A percentile compares a stretch with the other conserved stretches of the same genome.
These are phyloP conservation scores for Kernera saxatilis DNA, from an alignment of 345 rosid species.

Conservation along the genomic window DNA sequence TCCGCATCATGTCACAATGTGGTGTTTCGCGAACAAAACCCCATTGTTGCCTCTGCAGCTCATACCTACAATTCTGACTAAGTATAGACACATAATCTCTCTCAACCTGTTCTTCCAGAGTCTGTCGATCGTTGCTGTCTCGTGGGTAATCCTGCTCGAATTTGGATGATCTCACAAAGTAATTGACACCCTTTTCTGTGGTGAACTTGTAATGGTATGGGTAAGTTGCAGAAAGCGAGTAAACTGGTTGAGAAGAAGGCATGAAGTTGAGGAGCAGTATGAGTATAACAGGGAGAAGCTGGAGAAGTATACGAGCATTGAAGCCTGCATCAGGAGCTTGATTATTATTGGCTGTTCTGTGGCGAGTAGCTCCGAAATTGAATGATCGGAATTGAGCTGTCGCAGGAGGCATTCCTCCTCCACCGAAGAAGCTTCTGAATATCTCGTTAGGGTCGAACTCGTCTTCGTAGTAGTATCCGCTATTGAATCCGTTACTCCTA, in stretches of 20 bases:
- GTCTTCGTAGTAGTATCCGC: constrained; percentile 49
- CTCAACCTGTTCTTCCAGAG: constrained; percentile 59
- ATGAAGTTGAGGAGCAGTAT: constrained; percentile 68
- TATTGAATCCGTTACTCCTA: constrained; percentile 44
- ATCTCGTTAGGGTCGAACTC: constrained; percentile 92
- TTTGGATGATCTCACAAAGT: constrained; percentile 65
- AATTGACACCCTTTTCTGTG: constrained; percentile 68
- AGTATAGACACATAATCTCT: constrained; percentile 68
- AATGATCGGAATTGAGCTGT: constrained; percentile 65
- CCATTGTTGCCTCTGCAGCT: constrained; percentile 85
- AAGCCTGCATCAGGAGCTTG: constrained; percentile 46
- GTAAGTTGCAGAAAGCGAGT: constrained; percentile 56
- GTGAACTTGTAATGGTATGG: constrained; percentile 76
- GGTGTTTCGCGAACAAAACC: constrained; percentile 84
- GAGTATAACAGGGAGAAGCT: constrained; percentile 70
- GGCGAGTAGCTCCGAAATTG: constrained; percentile 65
- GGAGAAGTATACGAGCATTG: constrained; percentile 57
- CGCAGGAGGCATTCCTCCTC: constrained; percentile 76
- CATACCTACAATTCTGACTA: constrained; percentile 75
- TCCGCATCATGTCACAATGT: constrained; percentile 63
- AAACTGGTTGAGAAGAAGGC: constrained; percentile 73
- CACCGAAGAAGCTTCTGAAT: constrained; percentile 87
- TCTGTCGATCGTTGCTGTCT: constrained; percentile 40
- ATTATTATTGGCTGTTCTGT: constrained; percentile 39
- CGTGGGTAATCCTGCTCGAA: constrained; percentile 76